Base-by-base conservation (phyloP, 768 basidiomycete species). In the Clavulina sp. region DNA sequence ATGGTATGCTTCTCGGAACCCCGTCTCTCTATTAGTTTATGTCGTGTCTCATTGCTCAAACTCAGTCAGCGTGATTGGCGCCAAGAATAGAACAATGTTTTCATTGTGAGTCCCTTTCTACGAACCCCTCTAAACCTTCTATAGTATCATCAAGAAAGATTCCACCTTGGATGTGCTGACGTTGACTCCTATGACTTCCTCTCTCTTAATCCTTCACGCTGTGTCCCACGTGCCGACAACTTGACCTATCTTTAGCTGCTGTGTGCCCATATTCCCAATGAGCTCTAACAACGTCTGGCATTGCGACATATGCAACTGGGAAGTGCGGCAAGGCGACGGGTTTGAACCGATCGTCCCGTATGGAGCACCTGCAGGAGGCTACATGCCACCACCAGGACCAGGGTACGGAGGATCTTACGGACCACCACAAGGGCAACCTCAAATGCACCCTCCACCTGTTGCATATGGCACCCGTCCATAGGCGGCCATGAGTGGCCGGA, bases 271-370 rank as follows among this genome's bases (percentile, higher is more conserved):
- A 52, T 63, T 85, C 40, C 83, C 83, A 1, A 66, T 84, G 58
- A 71, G 64, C 23, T 72, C 72, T 46, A 73, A 73, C 50, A 74
- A 73, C 50, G 65, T 85, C 48, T 84, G 82, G 79, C 60, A 78
- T 52, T 86, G 83, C 63, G 69, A 69, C 23, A 81, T 79, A 54
- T 86, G 83, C 60, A 75, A 78, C 52, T 80, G 81, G 71, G 70
- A 68, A 53, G 69, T 73, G 9, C 24, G 30, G 5, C 24, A 16
- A 21, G 52, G 54, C 2, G 51, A 53, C 6, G 54, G 54, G 19
- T 6, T 70, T 71, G 2, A 66, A 71, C 58, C 71, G 72, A 58
- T 41, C 19, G 24, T 44, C n/a, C 49, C 54, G 9, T n/a, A n/a
- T n/a, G n/a, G n/a, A n/a, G n/a, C n/a, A n/a, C n/a, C n/a, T n/a